Evolutionary conservation across 441 rosid species (phyloP), one percentile per base, ranked within the genome.

Genomic region (Jatropha multifida): DNA sequence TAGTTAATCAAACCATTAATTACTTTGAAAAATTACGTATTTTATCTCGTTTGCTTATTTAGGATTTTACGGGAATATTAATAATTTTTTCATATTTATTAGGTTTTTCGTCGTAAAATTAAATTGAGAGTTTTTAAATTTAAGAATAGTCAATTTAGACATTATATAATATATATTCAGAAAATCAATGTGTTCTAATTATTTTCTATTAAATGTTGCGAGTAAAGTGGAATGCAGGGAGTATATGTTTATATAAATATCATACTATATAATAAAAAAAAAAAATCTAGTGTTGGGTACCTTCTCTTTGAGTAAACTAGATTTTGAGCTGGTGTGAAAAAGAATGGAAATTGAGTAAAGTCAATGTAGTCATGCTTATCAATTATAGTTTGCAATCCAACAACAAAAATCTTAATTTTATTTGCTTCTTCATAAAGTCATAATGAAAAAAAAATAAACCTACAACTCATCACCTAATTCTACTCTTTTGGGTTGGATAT

Each of bases 381-480:
- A 56, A 32, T 32, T 32, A 32, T 1, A 32, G 0, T 2, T 32
- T 32, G 32, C 32, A 32, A 32, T 32, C 0, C 32, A n/a, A 38
- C n/a, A 3, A 4, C 13, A 48, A 26, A 20, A 42, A n/a, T 20
- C 18, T 41, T 42, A n/a, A 66, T 9, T 49, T n/a, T 44, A 20
- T 23, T 2, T 66, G n/a, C 14, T n/a, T 52, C 56, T 52, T 17
- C 4, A 52, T 0, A 66, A 66, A 44, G 8, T 76, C 68, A 32
- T 65, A 74, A 15, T 67, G 32, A 32, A 32, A 20, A 59, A 41
- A 58, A 10, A 65, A 40, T 5, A 32, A 63, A 37, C 20, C 20
- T 5, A 37, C 12, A 63, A 41, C 4, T 65, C 23, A 88, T n/a
- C 11, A n/a, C 32, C 26, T 56, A 56, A 56, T 56, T 10, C 61